Evolutionary conservation across 371 early-diverging fungal species (phyloP).

Genomic region (Apophysomyces trapeziformis): DNA sequence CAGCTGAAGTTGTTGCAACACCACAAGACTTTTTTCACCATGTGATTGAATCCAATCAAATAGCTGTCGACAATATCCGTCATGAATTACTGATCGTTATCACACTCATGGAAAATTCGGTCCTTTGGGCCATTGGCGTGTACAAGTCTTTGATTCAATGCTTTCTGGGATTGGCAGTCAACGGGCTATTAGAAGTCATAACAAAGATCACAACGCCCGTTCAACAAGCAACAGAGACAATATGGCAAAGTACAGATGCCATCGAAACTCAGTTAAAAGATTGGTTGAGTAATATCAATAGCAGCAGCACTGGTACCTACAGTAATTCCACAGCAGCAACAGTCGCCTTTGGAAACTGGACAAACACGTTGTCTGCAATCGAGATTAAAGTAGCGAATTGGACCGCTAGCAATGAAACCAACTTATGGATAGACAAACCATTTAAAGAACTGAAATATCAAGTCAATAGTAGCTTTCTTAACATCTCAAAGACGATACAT

Average conservation of each 20-base stretch:
- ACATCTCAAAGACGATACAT: not conserved
- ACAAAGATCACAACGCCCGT: constrained; percentile 29
- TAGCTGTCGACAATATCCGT: constrained; percentile 27
- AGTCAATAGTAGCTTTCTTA: constrained; percentile 19
- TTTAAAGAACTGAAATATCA: constrained; percentile 28
- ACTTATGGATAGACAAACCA: constrained; percentile 22
- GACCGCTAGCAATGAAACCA: constrained; percentile 27
- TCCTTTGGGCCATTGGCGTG: constrained; percentile 32
- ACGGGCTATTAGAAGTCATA: constrained; percentile 25
- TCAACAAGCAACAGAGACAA: constrained; percentile 31
- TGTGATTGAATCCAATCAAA: constrained; percentile 8
- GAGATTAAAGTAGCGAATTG: constrained; percentile 33
- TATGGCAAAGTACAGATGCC: constrained; percentile 19
- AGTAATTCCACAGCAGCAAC: not conserved
- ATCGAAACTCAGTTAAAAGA: constrained; percentile 5
- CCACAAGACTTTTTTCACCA: constrained; percentile 8
- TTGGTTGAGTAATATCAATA: not conserved
- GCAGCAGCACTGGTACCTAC: not conserved
- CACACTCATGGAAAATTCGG: constrained; percentile 19
- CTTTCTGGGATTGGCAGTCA: constrained; percentile 36
- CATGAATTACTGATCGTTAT: constrained; percentile 18
- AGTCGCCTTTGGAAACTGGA: constrained; percentile 25
- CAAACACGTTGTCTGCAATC: constrained; percentile 19
- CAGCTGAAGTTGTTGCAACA: not conserved
- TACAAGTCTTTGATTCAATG: constrained; percentile 51